Conservation (phyloP, 176 grass and related monocot species). For the Tuctoria greenei region DNA sequence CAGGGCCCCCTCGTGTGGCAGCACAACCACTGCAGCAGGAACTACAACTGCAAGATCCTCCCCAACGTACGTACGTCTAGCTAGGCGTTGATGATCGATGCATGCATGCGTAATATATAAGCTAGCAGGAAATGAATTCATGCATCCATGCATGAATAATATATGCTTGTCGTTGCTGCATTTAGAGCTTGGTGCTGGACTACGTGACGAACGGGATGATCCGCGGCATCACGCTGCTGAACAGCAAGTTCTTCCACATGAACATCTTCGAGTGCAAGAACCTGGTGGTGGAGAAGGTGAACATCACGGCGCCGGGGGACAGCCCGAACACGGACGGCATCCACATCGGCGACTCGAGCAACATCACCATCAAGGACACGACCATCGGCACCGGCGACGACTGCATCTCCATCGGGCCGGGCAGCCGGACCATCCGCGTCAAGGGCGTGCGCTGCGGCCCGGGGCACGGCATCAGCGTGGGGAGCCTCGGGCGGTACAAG, state of each 20-base stretch:
- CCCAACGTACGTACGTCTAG: conserved; percentile 54
- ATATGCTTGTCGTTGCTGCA: no score
- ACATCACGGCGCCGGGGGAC: conserved; percentile 45
- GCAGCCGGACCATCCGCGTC: conserved; percentile 34
- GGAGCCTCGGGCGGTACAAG: conserved; percentile 62
- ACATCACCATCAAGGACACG: conserved; percentile 50
- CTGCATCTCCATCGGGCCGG: conserved; percentile 72
- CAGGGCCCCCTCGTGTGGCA: conserved; percentile 57
- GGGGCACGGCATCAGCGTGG: conserved; percentile 81
- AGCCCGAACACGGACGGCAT: conserved; percentile 90
- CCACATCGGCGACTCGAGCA: conserved; percentile 58
- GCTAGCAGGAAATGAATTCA: no score
- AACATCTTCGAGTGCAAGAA: conserved; percentile 49
- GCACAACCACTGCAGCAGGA: conserved; percentile 51
- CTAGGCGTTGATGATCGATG: no score
- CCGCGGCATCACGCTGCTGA: conserved; percentile 24
- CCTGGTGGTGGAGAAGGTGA: conserved; percentile 48
- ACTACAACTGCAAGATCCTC: conserved; percentile 51
- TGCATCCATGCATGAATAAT: no score
- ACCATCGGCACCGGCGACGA: conserved; percentile 71
- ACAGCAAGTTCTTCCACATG: conserved; percentile 85
- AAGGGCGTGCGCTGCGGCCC: conserved; percentile 49
- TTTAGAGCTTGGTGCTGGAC: conserved; percentile 62
- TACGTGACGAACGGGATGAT: conserved; percentile 44
- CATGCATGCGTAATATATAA: no score